Conservation (phyloP, 768 basidiomycete genomes). For the Amylocystis lapponica region DNA sequence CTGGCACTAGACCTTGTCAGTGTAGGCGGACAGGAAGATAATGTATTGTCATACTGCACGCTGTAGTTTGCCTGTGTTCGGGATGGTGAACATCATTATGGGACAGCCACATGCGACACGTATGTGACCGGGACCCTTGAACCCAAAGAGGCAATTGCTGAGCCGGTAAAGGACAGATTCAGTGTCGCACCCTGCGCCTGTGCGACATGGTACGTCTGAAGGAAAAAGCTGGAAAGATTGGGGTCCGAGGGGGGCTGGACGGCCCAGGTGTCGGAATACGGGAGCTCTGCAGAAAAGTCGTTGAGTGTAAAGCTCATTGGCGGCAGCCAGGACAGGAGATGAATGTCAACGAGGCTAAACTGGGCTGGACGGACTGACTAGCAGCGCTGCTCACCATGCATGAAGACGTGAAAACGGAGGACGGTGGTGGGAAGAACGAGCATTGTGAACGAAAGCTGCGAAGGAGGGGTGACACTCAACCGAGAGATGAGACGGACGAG, state of each 20-base stretch:
- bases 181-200: slow-evolving; percentile 17
- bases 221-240: slow-evolving; percentile 15
- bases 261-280: slow-evolving; percentile 20
- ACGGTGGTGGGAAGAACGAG: no score
- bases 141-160: slow-evolving; percentile 22
- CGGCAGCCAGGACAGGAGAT: no score
- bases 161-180: slow-evolving; percentile 17
- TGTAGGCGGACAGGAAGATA: slow-evolving; percentile 15
- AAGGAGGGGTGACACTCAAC: no score
- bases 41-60: slow-evolving; percentile 21
- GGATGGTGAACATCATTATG: not conserved
- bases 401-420: no score
- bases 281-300: slow-evolving; percentile 20
- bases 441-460: no score
- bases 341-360: no score
- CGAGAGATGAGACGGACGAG: no score
- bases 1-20: slow-evolving; percentile 14
- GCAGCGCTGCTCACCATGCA: no score
- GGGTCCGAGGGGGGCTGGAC: slow-evolving; percentile 16
- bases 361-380: no score
- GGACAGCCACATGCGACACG: slow-evolving; percentile 1
- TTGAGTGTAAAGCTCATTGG: slow-evolving; percentile 28
- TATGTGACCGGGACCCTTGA: slow-evolving; percentile 25
- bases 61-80: slow-evolving; percentile 14
- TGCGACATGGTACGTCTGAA: slow-evolving; percentile 22